Evolutionary conservation across 192 early-diverging fungal species (phyloP).

Genomic region (Phlyctochytrium planicorne): DNA sequence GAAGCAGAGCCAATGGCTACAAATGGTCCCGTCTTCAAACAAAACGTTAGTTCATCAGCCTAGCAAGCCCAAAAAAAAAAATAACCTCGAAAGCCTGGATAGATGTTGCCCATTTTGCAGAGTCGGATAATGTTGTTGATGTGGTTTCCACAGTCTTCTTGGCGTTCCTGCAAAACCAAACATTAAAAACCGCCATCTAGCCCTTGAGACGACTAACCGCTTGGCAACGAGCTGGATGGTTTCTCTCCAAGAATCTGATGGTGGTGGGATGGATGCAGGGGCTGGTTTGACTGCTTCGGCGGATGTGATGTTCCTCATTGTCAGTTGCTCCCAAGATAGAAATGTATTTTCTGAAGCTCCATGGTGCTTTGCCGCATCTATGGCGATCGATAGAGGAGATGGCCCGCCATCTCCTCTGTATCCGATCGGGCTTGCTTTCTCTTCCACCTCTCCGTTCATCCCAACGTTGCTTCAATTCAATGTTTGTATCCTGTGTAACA

Average conservation of each 20-base stretch:
- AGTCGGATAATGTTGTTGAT: slow-evolving; percentile 12
- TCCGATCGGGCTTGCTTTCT: too few relatives aligned
- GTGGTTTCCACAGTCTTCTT: neutral
- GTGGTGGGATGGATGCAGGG: neutral
- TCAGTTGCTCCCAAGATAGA: neutral
- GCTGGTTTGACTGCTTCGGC: neutral
- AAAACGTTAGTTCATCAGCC: too few relatives aligned
- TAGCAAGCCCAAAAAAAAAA: too few relatives aligned
- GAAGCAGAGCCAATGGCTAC: slow-evolving; percentile 41
- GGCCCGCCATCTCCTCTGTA: too few relatives aligned
- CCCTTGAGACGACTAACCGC: too few relatives aligned
- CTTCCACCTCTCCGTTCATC: too few relatives aligned
- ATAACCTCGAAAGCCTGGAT: slow-evolving; percentile 19
- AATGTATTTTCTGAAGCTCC: neutral
- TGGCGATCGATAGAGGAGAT: neutral
- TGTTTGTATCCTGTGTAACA: too few relatives aligned
- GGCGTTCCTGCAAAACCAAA: too few relatives aligned
- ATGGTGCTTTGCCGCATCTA: too few relatives aligned
- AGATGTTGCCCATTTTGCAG: slow-evolving; percentile 25
- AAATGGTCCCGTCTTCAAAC: too few relatives aligned
- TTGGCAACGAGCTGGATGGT: slow-evolving; percentile 18
- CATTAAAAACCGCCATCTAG: too few relatives aligned
- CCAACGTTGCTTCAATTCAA: too few relatives aligned
- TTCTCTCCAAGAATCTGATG: slow-evolving; percentile 19
- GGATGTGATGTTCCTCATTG: neutral